These are phyloP conservation scores for Lachnellula suecica DNA, from an alignment of 2,329 filamentous ascomycete genomes.

Conservation along the genomic window DNA sequence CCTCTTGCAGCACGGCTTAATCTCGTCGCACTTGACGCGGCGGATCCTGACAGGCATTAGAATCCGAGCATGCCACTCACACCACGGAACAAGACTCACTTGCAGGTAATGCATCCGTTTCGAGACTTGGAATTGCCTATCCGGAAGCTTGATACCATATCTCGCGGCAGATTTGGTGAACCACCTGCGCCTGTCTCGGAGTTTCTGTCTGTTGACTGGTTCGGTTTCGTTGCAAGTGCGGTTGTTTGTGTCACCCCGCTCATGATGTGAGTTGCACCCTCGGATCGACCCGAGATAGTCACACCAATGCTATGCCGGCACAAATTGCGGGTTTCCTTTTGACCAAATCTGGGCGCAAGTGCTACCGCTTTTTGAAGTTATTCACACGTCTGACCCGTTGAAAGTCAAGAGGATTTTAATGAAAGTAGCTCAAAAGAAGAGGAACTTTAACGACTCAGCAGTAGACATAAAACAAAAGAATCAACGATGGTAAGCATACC, in stretches of 20 bases:
- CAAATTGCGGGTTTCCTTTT: too few relatives aligned
- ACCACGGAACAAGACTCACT: not conserved
- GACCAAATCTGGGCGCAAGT: too few relatives aligned
- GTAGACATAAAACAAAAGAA: too few relatives aligned
- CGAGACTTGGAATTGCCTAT: not conserved
- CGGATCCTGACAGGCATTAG: constrained; percentile 13
- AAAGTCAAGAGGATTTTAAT: too few relatives aligned
- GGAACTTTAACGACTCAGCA: too few relatives aligned
- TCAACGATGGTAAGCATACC: too few relatives aligned
- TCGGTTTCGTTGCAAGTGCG: not conserved
- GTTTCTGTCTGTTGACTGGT: not conserved
- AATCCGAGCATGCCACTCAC: not conserved
- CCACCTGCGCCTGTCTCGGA: not conserved
- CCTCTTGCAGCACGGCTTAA: constrained; percentile 15
- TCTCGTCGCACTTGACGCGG: constrained; percentile 21
- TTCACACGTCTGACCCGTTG: too few relatives aligned
- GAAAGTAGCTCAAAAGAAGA: too few relatives aligned
- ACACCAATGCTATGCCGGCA: not conserved
- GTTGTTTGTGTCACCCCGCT: too few relatives aligned
- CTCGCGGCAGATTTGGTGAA: not conserved
- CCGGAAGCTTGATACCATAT: constrained; percentile 8
- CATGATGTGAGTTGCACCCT: too few relatives aligned
- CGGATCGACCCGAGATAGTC: not conserved
- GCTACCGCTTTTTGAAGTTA: too few relatives aligned
- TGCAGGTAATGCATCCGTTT: constrained; percentile 13